Evolutionary conservation across 805 yeast genomes (phyloP).

Genomic region (Wickerhamiella hasegawae): DNA sequence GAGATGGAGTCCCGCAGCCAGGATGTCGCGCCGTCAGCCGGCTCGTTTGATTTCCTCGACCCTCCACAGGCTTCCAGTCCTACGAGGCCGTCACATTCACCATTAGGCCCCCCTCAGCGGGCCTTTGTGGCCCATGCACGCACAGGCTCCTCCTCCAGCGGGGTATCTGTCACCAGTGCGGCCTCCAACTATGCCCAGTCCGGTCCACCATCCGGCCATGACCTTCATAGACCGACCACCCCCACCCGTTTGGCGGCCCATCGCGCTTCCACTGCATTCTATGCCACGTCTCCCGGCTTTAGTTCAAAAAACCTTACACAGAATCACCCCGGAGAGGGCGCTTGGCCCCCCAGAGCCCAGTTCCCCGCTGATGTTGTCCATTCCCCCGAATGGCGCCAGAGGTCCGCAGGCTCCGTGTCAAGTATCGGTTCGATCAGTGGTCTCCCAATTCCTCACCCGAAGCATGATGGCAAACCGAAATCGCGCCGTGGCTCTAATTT

Average conservation of each 20-base stretch:
- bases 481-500: too few species aligned
- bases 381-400: too few species aligned
- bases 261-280: neutral
- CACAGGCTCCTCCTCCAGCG: neutral
- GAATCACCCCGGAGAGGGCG: too few species aligned
- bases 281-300: neutral
- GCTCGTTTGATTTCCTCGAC: neutral
- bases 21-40: neutral
- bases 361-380: too few species aligned
- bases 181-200: neutral
- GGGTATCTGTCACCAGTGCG: neutral
- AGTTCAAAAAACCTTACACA: neutral
- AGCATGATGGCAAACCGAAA: too few species aligned
- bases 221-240: neutral
- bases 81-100: too few species aligned
- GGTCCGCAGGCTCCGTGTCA: too few species aligned
- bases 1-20: constrained; percentile 5
- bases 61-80: neutral
- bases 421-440: too few species aligned
- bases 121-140: neutral
- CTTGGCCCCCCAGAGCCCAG: too few species aligned
- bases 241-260: neutral
- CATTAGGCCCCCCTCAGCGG: too few species aligned
- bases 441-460: too few species aligned
- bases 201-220: neutral